phyloP scores from a whole-genome alignment of 2,329 filamentous ascomycete species.

The Raffaelea ambrosiae region DNA sequence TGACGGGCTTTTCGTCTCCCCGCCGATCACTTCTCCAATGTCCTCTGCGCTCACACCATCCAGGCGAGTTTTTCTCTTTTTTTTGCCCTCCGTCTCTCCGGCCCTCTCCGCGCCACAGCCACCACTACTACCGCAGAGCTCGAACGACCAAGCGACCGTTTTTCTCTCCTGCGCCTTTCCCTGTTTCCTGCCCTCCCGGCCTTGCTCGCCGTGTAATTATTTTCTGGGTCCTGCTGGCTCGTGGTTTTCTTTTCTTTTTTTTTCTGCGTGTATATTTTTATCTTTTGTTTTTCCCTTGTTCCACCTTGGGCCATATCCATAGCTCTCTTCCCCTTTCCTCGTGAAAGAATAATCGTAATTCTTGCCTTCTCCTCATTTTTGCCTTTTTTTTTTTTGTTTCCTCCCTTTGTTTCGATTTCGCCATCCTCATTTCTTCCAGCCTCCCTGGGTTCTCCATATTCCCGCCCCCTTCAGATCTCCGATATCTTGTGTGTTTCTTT shows the following conservation, averaged over 20 bases:
- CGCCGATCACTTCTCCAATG: not conserved
- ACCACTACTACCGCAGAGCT: not conserved
- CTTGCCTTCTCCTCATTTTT: too few species aligned
- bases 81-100: conserved; percentile 11
- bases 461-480: too few species aligned
- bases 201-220: not conserved
- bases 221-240: not conserved
- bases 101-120: conserved; percentile 8
- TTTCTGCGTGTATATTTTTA: not conserved
- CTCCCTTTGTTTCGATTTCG: not conserved
- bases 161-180: not conserved
- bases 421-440: too few species aligned
- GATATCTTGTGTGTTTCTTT: not conserved
- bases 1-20: not conserved
- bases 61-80: not conserved
- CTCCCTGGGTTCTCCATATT: too few species aligned
- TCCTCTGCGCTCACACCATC: conserved; percentile 7
- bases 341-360: too few species aligned
- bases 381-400: not conserved
- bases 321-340: too few species aligned
- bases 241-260: not conserved
- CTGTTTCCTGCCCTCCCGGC: not conserved
- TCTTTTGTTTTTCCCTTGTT: not conserved
- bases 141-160: not conserved
- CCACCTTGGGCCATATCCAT: too few species aligned